Percentiles rank a stretch among this genome's conserved stretches.
Conservation (phyloP, 345 rosid genomes). For the Punica granatum region DNA sequence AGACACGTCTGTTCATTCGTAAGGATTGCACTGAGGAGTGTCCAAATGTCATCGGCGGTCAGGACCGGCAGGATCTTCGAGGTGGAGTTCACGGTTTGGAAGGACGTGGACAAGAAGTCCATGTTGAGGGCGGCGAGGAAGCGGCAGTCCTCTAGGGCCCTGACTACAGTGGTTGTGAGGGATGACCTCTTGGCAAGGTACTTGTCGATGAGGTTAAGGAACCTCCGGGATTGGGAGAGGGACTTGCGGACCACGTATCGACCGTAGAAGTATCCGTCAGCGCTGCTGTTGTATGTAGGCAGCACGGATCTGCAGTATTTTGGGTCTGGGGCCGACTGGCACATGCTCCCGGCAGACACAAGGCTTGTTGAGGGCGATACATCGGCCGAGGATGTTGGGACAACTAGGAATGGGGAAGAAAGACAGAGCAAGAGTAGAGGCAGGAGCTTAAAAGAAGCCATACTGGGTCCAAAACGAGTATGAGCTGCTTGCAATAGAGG, state of each 20-base stretch:
- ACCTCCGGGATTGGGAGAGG: slow-evolving; percentile 44
- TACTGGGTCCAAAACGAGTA: slow-evolving; percentile 7
- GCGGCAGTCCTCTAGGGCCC: slow-evolving; percentile 75
- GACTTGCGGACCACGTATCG: slow-evolving; percentile 55
- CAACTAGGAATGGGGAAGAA: slow-evolving; percentile 20
- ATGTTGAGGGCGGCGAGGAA: slow-evolving; percentile 42
- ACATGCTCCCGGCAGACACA: slow-evolving; percentile 27
- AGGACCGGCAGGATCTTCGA: slow-evolving; percentile 23
- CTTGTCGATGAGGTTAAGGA: slow-evolving; percentile 39
- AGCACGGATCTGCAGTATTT: slow-evolving; percentile 46
- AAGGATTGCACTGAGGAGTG: slow-evolving; percentile 62
- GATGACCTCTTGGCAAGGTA: slow-evolving; percentile 36
- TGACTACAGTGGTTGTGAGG: slow-evolving; percentile 32
- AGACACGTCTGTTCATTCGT: slow-evolving; percentile 76
- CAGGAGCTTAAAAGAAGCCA: slow-evolving; percentile 3
- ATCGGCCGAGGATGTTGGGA: slow-evolving; percentile 18
- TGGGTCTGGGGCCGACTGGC: slow-evolving; percentile 62
- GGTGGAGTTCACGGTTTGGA: slow-evolving; percentile 31
- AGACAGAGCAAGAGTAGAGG: slow-evolving; percentile 13
- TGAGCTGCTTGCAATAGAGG: not conserved
- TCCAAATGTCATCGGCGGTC: slow-evolving; percentile 62
- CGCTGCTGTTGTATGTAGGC: slow-evolving; percentile 34
- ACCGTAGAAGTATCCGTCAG: slow-evolving; percentile 45
- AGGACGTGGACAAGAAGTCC: slow-evolving; percentile 47
- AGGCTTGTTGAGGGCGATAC: slow-evolving; percentile 14